Conservation (phyloP, 306 rosid genomes). For the Adenanthera pavonina region DNA sequence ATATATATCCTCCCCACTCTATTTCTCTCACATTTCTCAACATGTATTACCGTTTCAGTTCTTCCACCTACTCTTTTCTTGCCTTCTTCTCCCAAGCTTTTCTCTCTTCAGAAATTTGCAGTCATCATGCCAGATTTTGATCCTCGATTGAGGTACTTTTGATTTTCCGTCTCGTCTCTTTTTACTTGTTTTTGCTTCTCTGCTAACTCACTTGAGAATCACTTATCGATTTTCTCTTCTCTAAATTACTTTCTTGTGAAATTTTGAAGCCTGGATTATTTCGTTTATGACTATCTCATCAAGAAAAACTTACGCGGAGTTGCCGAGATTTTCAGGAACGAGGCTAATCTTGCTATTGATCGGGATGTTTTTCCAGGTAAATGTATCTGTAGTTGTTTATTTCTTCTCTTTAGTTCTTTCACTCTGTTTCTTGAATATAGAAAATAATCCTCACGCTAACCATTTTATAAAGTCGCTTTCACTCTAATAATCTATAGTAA, state of each 20-base stretch:
- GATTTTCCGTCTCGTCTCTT: no score
- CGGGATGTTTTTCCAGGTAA: background rate
- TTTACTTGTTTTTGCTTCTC: background rate
- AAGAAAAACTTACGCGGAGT: slow-evolving; percentile 36
- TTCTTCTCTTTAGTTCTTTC: background rate
- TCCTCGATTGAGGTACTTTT: background rate
- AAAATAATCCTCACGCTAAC: background rate
- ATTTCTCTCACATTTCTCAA: background rate
- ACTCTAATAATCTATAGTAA: background rate
- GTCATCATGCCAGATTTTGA: slow-evolving; percentile 4
- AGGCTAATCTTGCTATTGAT: background rate
- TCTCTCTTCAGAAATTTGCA: background rate
- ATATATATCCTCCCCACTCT: background rate
- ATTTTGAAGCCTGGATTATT: slow-evolving; percentile 39
- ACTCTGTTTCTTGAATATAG: no score
- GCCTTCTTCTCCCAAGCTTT: background rate
- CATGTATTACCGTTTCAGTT: background rate
- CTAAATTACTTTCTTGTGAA: background rate
- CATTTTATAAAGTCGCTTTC: background rate
- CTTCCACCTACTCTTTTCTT: background rate
- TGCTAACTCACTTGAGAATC: background rate
- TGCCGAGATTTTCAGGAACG: slow-evolving; percentile 37
- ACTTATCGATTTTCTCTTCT: no score
- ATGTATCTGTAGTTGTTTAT: background rate
- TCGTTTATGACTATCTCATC: slow-evolving; percentile 36